Evolutionary conservation across 129 eudicot species (phyloP), one percentile per base, ranked within the genome.

Genomic region (Ambrosia artemisiifolia): DNA sequence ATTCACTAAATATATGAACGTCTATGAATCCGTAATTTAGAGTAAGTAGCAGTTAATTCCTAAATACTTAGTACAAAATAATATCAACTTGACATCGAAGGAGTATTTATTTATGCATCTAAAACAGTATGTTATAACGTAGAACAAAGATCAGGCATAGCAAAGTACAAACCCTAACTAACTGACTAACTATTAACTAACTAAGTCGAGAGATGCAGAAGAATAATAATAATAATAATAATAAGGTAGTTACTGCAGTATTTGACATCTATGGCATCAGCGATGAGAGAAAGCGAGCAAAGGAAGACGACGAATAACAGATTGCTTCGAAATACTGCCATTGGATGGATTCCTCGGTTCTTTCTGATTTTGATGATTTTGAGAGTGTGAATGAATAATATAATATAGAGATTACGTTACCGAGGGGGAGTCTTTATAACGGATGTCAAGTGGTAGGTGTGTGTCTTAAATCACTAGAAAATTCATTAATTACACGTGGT

Each of bases 181-280:
- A 24, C 28, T 24, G 1, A 24, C 28, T 24, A 24, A 24, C 28
- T 24, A 24, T 1, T 24, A 24, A 24, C 28, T 24, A 24, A 24
- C 28, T 24, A 24, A 24, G n/a, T n/a, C 28, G 0, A 1, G 28
- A 24, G 28, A 24, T 24, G 28, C 28, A 24, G 28, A 24, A 24
- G 0, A 24, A 24, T 24, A 24, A 24, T 24, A 24, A 24, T 24
- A 24, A 24, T 24, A 24, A 24, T 24, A 24, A 24, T 24, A 24
- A 24, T 24, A 24, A 74, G 82, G 46, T 63, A 87, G 82, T 53
- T 63, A 87, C 94, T 75, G 84, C 94, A 87, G 73, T 79, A 87
- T 35, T 81, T 69, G 53, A 85, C 79, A 38, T 82, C 82, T 43
- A 73, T 80, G 73, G 94, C 86, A 6, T 74, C 67, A 71, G 72